Conservation (phyloP, 2,329 filamentous ascomycete species). For the Tricladium varicosporioides region DNA sequence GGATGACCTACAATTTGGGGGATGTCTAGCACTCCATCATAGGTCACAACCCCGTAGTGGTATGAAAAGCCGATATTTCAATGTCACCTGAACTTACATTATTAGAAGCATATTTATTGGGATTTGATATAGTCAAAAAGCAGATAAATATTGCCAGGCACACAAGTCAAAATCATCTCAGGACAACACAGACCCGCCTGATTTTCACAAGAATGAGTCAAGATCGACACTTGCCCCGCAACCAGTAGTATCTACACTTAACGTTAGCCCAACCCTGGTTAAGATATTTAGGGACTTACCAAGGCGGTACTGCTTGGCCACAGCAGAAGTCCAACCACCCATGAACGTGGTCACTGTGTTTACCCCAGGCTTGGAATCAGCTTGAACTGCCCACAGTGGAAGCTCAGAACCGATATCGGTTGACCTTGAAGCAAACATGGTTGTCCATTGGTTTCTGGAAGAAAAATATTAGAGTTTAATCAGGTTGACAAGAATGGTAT, state of each 20-base stretch:
- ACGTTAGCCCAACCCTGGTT: neutral
- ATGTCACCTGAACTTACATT: too few relatives aligned
- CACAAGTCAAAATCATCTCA: too few relatives aligned
- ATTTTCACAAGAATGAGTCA: conserved; percentile 13
- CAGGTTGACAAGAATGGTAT: neutral
- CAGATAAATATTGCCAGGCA: too few relatives aligned
- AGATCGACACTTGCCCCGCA: conserved; percentile 25
- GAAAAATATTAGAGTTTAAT: neutral
- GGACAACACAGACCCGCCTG: too few relatives aligned
- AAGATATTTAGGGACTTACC: conserved; percentile 9
- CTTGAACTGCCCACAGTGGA: conserved; percentile 29
- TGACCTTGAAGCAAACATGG: conserved; percentile 22
- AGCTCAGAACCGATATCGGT: conserved; percentile 27
- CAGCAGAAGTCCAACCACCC: conserved; percentile 26
- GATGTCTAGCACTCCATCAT: too few relatives aligned
- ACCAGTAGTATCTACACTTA: neutral
- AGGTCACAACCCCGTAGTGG: too few relatives aligned
- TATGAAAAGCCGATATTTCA: too few relatives aligned
- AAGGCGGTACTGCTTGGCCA: conserved; percentile 27
- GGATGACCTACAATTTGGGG: too few relatives aligned
- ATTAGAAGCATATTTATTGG: too few relatives aligned
- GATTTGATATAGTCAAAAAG: too few relatives aligned
- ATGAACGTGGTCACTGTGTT: conserved; percentile 26
- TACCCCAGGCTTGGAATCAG: conserved; percentile 20
- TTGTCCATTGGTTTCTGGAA: conserved; percentile 27